Conservation (phyloP, 2,329 filamentous ascomycete species). For the Alternaria solani region DNA sequence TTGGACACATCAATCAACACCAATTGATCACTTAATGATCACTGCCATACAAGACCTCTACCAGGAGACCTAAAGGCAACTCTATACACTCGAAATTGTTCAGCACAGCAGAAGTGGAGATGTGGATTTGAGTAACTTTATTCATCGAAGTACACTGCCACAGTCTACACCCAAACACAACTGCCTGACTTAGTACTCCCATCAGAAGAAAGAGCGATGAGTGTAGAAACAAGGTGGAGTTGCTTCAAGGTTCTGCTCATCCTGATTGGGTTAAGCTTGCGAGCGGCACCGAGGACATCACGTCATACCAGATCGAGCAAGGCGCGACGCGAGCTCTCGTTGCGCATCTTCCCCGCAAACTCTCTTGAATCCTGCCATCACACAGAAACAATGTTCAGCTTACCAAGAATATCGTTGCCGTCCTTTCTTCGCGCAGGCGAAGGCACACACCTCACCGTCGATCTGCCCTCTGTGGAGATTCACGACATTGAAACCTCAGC, state of each 20-base stretch:
- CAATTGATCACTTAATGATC: no score
- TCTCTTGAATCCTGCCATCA: constrained; percentile 14
- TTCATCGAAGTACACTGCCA: neutral
- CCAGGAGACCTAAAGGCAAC: no score
- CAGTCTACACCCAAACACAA: neutral
- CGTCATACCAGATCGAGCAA: constrained; percentile 35
- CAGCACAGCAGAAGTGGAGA: neutral
- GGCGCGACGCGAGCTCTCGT: constrained; percentile 21
- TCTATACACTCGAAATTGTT: neutral
- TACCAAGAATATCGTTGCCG: constrained; percentile 32
- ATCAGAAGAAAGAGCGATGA: neutral
- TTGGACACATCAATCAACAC: no score
- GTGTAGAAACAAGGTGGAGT: neutral
- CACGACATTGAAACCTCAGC: constrained; percentile 81
- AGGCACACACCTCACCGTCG: constrained; percentile 44
- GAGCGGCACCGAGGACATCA: constrained; percentile 19
- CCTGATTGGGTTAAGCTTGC: constrained; percentile 6
- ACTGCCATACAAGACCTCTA: no score
- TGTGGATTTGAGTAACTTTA: neutral
- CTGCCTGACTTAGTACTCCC: neutral
- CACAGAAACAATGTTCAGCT: constrained; percentile 32
- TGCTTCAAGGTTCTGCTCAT: neutral
- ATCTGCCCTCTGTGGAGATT: constrained; percentile 72
- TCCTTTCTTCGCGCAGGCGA: constrained; percentile 28
- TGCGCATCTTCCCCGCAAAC: constrained; percentile 31